Base-by-base conservation (phyloP, 2,329 filamentous ascomycete genomes). In the Stagonosporopsis tanaceti region DNA sequence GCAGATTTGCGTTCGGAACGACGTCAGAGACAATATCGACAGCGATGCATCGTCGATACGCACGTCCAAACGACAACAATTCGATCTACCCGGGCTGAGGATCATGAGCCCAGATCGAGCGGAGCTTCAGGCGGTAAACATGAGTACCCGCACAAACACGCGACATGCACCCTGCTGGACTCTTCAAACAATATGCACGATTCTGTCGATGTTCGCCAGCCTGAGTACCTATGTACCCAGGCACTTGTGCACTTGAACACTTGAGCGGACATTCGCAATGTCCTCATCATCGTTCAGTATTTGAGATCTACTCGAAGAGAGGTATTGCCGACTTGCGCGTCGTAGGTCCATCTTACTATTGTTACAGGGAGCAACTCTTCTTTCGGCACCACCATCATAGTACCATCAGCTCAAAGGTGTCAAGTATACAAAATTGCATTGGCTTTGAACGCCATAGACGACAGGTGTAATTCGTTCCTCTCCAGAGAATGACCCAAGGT, bases 21-120 rank as follows among this genome's bases (percentile, higher is more conserved):
- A 40, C 32, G 38, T 47, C 48, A 53, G 39, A 39, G 30, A 45
- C n/a, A 17, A 39, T 27, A 48, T 24, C 42, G 11, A 15, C 42
- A 22, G 34, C 44, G 32, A 25, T 17, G 9, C 38, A 48, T 44
- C 30, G 38, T 52, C 32, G 42, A 52, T 48, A 25, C 6, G 14
- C 39, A 48, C 6, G 34, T 12, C 3, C 3, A 40, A 25, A 15
- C 37, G 12, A 12, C 24, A n/a, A 24, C 12, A 17, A 25, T 25
- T 41, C 27, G 37, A 37, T 38, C 7, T 20, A 8, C 9, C 24
- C 14, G 32, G 12, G 27, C 25, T 22, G 44, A n/a, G 38, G 24
- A 35, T 45, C 25, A 40, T 9, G 30, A 32, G n/a, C 32, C 52
- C 39, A 47, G 22, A 32, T 28, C 14, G 24, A 41, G 11, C 25